Percentiles rank a stretch among this genome's conserved stretches.
Evolutionary conservation across 192 early-diverging fungal genomes (phyloP).

Genomic region (Podila epicladia): DNA sequence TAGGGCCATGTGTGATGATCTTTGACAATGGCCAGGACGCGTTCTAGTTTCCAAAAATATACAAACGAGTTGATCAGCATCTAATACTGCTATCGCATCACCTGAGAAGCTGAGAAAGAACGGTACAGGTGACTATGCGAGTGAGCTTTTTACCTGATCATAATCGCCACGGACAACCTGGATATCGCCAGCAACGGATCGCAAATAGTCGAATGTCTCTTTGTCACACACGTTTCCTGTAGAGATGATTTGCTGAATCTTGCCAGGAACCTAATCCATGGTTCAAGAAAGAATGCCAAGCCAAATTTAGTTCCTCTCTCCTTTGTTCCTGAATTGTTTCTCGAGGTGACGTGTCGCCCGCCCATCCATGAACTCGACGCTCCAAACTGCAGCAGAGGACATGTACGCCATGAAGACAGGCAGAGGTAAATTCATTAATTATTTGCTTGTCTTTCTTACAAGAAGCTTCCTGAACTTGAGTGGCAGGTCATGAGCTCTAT

Average conservation of each 20-base stretch:
- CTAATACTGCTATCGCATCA: background rate
- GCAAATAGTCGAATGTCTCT: constrained; percentile 89
- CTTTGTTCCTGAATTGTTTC: too few relatives aligned
- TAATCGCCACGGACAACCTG: constrained; percentile 84
- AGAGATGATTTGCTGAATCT: constrained; percentile 95
- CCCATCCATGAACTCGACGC: too few relatives aligned
- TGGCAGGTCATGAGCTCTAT: constrained; percentile 88
- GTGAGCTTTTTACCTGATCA: constrained; percentile 67
- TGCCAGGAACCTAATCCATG: constrained; percentile 79
- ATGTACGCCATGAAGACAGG: background rate
- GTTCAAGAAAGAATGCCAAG: background rate
- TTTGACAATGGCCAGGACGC: constrained; percentile 68
- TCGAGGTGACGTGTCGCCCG: too few relatives aligned
- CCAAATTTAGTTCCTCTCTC: background rate
- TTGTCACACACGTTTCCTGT: constrained; percentile 90
- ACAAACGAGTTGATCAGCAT: background rate
- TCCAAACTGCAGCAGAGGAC: background rate
- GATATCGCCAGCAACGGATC: constrained; percentile 81
- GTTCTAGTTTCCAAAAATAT: constrained; percentile 40
- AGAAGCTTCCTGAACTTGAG: constrained; percentile 93
- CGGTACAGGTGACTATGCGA: too few relatives aligned
- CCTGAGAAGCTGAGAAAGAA: background rate
- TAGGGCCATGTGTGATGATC: constrained; percentile 67
- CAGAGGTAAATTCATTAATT: background rate
- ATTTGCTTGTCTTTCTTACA: constrained; percentile 50